These are phyloP conservation scores for Barnettozyma wickerhamii DNA, from an alignment of 805 yeast species.

Conservation along the genomic window DNA sequence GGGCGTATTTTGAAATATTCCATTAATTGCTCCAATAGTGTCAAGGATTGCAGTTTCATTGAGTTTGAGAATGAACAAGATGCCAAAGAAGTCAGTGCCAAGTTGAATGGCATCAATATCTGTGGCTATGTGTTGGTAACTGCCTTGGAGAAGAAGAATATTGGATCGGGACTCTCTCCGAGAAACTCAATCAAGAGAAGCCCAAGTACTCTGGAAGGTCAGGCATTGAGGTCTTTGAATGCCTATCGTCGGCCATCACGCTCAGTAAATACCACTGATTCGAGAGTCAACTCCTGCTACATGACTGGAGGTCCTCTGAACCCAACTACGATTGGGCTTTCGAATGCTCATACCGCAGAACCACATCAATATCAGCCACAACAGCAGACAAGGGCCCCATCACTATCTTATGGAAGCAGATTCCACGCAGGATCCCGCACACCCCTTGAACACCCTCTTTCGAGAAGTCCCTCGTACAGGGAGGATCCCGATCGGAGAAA, in stretches of 20 bases:
- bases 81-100: constrained; percentile 19
- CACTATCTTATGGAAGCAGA: too few relatives aligned
- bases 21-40: constrained; percentile 10
- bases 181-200: constrained; percentile 1
- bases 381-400: too few relatives aligned
- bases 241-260: too few relatives aligned
- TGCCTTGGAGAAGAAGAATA: constrained; percentile 10
- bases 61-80: constrained; percentile 25
- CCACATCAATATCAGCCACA: constrained; percentile 1
- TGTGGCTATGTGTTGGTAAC: constrained; percentile 16
- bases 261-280: too few relatives aligned
- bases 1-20: constrained; percentile 20
- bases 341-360: not conserved
- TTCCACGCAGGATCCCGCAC: too few relatives aligned
- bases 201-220: too few relatives aligned
- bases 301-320: not conserved
- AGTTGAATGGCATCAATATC: constrained; percentile 23
- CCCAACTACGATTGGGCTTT: constrained; percentile 4
- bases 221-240: too few relatives aligned
- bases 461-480: constrained; percentile 4
- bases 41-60: constrained; percentile 17
- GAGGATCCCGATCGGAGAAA: too few relatives aligned
- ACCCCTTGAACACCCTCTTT: too few relatives aligned
- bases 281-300: constrained; percentile 5
- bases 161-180: constrained; percentile 1